Conservation (phyloP, 129 eudicot species). For the Solidago caesia region DNA sequence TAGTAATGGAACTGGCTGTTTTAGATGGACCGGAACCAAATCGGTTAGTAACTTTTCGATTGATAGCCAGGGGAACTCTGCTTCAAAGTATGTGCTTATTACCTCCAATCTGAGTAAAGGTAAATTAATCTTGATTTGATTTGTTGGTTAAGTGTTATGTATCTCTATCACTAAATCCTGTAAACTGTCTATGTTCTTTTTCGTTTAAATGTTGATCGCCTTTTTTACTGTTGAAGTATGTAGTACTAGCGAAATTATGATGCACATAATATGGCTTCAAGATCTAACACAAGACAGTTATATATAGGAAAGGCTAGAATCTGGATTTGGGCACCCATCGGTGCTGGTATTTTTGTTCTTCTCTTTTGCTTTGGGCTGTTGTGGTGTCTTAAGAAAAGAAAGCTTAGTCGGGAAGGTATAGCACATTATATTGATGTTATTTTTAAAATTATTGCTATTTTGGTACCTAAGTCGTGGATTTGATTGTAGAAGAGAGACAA, state of each 20-base stretch:
- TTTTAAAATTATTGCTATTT: not conserved
- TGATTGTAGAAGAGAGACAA: slow-evolving; percentile 32
- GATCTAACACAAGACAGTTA: too few relatives aligned
- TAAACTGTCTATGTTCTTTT: not conserved
- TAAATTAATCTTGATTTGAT: not conserved
- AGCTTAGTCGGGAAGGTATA: slow-evolving; percentile 35
- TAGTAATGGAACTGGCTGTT: slow-evolving; percentile 33
- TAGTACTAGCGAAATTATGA: not conserved
- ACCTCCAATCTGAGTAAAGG: slow-evolving; percentile 10
- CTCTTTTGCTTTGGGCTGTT: slow-evolving; percentile 19
- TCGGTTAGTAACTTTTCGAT: not conserved
- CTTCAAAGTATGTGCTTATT: slow-evolving; percentile 31
- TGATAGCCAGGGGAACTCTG: slow-evolving; percentile 21
- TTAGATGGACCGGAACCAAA: slow-evolving; percentile 20
- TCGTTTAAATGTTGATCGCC: not conserved
- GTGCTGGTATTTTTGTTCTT: slow-evolving; percentile 15
- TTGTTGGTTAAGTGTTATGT: not conserved
- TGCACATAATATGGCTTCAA: not conserved
- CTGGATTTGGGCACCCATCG: slow-evolving; percentile 28
- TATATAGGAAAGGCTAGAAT: slow-evolving; percentile 27
- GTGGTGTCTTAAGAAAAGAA: slow-evolving; percentile 29
- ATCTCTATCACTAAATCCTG: not conserved
- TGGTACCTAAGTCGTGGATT: not conserved
- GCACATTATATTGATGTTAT: not conserved
- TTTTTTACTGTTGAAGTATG: not conserved